Conservation (phyloP, 805 yeast species). For the Ogataea nonfermentans region DNA sequence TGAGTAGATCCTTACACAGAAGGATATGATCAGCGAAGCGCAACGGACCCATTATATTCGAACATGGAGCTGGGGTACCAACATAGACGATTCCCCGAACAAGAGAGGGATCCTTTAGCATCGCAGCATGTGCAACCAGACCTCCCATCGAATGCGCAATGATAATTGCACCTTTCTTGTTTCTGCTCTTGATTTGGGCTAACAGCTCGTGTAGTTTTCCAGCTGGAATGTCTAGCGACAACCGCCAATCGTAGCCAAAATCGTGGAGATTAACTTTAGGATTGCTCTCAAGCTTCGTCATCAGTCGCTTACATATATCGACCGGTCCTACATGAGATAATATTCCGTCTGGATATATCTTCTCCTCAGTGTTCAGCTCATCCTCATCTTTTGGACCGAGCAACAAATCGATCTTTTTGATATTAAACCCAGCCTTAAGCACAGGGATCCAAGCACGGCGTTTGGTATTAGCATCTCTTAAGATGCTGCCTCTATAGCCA, state of each 20-base stretch:
- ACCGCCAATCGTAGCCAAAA: conserved; percentile 94
- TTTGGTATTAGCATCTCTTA: conserved; percentile 61
- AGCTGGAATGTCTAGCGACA: conserved; percentile 59
- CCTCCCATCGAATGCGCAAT: conserved; percentile 98
- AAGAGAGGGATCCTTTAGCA: conserved; percentile 64
- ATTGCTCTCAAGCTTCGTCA: conserved; percentile 50
- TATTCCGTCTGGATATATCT: conserved; percentile 71
- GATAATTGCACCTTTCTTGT: conserved; percentile 59
- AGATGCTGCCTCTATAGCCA: conserved; percentile 82
- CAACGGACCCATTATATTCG: conserved; percentile 83
- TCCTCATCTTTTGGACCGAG: conserved; percentile 74
- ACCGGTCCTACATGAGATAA: conserved; percentile 84
- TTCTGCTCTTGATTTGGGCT: conserved; percentile 39
- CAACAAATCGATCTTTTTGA: conserved; percentile 64
- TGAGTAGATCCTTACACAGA: conserved; percentile 67
- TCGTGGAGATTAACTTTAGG: conserved; percentile 63
- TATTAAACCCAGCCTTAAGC: conserved; percentile 75
- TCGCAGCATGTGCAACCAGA: conserved; percentile 72
- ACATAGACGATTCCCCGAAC: conserved; percentile 77
- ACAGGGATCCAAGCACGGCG: conserved; percentile 82
- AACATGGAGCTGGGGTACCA: conserved; percentile 82
- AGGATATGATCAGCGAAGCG: conserved; percentile 79
- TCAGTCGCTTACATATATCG: conserved; percentile 65
- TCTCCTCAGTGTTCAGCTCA: conserved; percentile 53
- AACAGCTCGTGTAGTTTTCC: conserved; percentile 51